These are phyloP conservation scores for Candida awuae DNA, from an alignment of 805 yeast genomes.

Conservation along the genomic window DNA sequence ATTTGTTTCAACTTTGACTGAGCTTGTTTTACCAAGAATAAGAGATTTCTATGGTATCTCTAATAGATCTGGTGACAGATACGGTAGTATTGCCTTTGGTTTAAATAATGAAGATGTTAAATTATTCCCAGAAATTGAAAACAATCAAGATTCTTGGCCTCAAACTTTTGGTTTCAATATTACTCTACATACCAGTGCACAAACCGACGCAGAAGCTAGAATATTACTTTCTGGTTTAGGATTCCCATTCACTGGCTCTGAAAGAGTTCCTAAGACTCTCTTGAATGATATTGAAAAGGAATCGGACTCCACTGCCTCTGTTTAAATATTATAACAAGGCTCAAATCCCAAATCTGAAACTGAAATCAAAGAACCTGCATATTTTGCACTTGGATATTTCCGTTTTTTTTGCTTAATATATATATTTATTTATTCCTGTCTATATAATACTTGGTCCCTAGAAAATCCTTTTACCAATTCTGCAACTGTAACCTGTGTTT, in stretches of 20 bases:
- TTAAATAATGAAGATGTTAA: conserved; percentile 67
- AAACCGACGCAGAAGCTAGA: conserved; percentile 85
- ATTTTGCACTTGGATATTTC: too few species aligned
- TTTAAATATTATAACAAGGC: too few species aligned
- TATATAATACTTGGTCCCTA: too few species aligned
- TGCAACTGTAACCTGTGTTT: too few species aligned
- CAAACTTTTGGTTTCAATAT: conserved; percentile 79
- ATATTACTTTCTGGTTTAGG: conserved; percentile 75
- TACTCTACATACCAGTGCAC: conserved; percentile 80
- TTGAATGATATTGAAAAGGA: conserved; percentile 13
- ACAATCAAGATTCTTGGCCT: conserved; percentile 85
- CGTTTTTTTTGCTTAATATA: too few species aligned
- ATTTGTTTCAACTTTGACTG: conserved; percentile 79
- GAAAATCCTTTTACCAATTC: too few species aligned
- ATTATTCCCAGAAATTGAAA: conserved; percentile 89
- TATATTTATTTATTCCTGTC: too few species aligned
- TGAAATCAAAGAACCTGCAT: too few species aligned
- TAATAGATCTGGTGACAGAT: conserved; percentile 69
- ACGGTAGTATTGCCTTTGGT: conserved; percentile 84
- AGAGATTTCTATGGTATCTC: conserved; percentile 79
- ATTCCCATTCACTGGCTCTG: conserved; percentile 61
- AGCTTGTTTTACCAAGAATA: conserved; percentile 86
- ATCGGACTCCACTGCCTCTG: too few species aligned
- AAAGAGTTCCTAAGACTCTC: conserved; percentile 31
- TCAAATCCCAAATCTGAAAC: too few species aligned